Conservation (phyloP, 768 basidiomycete species). For the Fibroporia radiculosa region DNA sequence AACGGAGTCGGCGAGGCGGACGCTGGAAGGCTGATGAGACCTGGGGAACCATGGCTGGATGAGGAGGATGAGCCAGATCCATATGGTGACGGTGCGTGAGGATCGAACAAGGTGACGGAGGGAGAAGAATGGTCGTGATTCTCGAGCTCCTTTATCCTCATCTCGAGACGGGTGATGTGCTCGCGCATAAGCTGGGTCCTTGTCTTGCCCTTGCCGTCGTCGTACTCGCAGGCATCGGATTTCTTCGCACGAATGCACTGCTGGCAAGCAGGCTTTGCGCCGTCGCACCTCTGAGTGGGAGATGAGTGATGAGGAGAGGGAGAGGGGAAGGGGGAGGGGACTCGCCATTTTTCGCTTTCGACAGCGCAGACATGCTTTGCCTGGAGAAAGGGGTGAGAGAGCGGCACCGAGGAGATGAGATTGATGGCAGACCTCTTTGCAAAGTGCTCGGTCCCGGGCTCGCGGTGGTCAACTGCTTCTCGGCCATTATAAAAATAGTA, state of each 20-base stretch:
- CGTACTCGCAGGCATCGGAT: constrained; percentile 67
- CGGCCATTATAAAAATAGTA: constrained; percentile 26
- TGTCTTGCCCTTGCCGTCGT: constrained; percentile 80
- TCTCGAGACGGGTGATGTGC: constrained; percentile 65
- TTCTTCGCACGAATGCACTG: constrained; percentile 78
- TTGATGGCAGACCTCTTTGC: constrained; percentile 18
- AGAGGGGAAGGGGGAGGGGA: not conserved
- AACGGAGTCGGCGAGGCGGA: constrained; percentile 27
- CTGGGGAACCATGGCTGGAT: constrained; percentile 26
- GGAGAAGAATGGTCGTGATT: constrained; percentile 65
- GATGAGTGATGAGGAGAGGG: not conserved
- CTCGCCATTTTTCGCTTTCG: constrained; percentile 45
- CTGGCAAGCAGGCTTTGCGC: constrained; percentile 67
- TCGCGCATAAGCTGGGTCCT: constrained; percentile 74
- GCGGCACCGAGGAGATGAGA: constrained; percentile 1
- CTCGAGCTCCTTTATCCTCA: constrained; percentile 66
- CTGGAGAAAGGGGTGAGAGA: constrained; percentile 24
- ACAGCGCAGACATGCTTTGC: constrained; percentile 46
- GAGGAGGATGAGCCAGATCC: constrained; percentile 27
- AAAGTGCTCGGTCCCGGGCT: constrained; percentile 19
- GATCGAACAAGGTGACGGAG: constrained; percentile 64
- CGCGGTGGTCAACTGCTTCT: constrained; percentile 17
- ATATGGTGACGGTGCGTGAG: constrained; percentile 34
- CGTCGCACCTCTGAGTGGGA: constrained; percentile 61
- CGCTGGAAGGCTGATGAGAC: constrained; percentile 22